Percentiles rank a stretch among this genome's conserved stretches.
Conservation (phyloP, 495 filamentous ascomycete genomes). For the Barbatosphaeria neglecta region DNA sequence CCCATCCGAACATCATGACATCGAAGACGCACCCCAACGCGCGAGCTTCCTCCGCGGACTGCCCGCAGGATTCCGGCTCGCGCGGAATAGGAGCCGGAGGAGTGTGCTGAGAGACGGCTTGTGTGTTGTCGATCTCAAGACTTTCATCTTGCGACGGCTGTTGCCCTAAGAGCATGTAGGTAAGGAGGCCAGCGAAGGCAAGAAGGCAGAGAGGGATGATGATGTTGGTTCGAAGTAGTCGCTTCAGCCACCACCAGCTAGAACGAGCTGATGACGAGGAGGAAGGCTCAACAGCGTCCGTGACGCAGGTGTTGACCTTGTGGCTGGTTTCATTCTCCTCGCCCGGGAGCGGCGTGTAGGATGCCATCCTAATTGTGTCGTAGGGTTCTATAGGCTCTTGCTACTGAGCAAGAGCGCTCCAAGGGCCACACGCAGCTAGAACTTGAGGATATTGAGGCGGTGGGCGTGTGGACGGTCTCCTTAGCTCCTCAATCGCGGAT, state of each 20-base stretch:
- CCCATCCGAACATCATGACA: slow-evolving; percentile 13
- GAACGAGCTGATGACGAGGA: background rate
- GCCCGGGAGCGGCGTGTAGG: background rate
- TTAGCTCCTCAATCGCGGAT: background rate
- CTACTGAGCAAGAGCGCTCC: background rate
- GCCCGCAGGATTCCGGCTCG: background rate
- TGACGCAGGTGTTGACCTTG: background rate
- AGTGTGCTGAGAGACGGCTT: background rate
- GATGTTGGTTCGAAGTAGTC: background rate
- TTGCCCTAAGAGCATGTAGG: background rate
- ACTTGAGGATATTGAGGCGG: no score
- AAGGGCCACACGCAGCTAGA: no score
- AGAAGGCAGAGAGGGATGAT: background rate
- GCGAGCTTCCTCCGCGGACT: slow-evolving; percentile 2
- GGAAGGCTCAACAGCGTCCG: background rate
- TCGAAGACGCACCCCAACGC: slow-evolving; percentile 11
- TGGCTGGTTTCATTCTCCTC: background rate
- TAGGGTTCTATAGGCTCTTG: background rate
- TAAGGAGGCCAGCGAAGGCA: background rate
- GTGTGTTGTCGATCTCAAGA: background rate
- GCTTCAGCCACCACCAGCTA: background rate
- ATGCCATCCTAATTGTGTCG: background rate
- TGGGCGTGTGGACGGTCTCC: no score
- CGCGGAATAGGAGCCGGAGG: background rate
- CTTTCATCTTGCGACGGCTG: background rate